phyloP scores from a whole-genome alignment of 2,329 filamentous ascomycete genomes.

The Aspergillus sp. region DNA sequence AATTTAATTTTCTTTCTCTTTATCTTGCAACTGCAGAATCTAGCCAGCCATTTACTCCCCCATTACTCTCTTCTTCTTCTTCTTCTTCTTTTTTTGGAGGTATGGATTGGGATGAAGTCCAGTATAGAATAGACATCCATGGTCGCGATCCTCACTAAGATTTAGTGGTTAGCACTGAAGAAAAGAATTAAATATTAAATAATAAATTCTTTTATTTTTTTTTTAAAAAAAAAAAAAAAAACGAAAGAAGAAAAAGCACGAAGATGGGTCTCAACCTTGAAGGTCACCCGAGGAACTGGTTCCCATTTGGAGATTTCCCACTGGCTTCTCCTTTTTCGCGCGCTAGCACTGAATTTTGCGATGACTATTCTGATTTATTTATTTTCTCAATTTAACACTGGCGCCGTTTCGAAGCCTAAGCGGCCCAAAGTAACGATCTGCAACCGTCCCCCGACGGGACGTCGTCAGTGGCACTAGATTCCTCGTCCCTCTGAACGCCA shows the following conservation, averaged over 20 bases:
- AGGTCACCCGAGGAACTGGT: slow-evolving; percentile 36
- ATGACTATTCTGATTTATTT: slow-evolving; percentile 11
- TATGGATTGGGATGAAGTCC: background rate
- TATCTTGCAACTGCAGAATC: background rate
- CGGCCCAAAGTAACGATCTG: slow-evolving; percentile 37
- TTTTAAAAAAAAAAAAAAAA: slow-evolving; percentile 3
- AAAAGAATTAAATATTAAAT: slow-evolving; percentile 1
- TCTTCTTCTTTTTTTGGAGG: background rate
- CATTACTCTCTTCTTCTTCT: background rate
- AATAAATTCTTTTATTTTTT: background rate
- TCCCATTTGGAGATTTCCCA: slow-evolving; percentile 26
- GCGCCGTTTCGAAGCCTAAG: slow-evolving; percentile 30
- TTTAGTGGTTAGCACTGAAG: background rate
- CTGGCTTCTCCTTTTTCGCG: slow-evolving; percentile 11
- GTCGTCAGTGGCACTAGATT: slow-evolving; percentile 42
- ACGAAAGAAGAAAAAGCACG: slow-evolving; percentile 12
- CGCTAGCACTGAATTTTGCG: slow-evolving; percentile 1
- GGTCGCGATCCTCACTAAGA: slow-evolving; percentile 4
- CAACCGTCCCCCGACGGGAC: slow-evolving; percentile 38
- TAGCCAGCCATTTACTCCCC: background rate
- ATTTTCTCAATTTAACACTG: slow-evolving; percentile 19
- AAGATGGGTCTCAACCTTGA: slow-evolving; percentile 18
- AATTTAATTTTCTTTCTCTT: background rate
- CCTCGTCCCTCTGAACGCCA: slow-evolving; percentile 19
- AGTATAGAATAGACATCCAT: background rate